phyloP scores from a whole-genome alignment of 2,329 filamentous ascomycete genomes.

The Colletotrichum liaoningense region DNA sequence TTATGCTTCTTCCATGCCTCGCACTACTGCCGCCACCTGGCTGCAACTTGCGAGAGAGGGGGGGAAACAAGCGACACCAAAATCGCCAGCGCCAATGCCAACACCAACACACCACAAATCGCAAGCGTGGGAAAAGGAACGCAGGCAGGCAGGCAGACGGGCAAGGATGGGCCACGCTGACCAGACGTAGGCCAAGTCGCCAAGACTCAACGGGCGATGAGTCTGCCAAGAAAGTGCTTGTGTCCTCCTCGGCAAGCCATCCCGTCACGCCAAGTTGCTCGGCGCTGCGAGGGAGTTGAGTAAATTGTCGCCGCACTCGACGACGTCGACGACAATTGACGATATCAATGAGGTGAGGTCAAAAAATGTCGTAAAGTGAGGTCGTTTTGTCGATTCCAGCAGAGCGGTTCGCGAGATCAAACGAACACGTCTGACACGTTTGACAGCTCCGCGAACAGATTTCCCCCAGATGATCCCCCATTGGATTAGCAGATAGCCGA shows the following conservation, averaged over 20 bases:
- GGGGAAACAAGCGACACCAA: not conserved
- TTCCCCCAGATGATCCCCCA: not conserved
- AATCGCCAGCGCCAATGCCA: not conserved
- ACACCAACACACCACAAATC: not conserved
- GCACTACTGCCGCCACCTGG: not conserved
- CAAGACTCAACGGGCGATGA: conserved; percentile 30
- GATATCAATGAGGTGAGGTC: not conserved
- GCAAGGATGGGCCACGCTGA: conserved; percentile 14
- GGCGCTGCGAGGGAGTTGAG: conserved; percentile 28
- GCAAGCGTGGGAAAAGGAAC: not conserved
- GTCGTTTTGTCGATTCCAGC: conserved; percentile 7
- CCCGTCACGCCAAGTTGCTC: conserved; percentile 34
- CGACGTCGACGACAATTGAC: conserved; percentile 5
- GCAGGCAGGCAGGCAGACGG: not conserved
- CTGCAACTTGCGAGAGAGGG: not conserved
- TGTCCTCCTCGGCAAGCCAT: conserved; percentile 34
- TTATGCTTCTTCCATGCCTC: not conserved
- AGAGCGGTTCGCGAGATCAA: conserved; percentile 22
- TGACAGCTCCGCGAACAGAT: conserved; percentile 4
- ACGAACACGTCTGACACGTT: conserved; percentile 26
- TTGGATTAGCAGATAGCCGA: not conserved
- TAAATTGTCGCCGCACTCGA: conserved; percentile 29
- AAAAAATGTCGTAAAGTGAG: not conserved
- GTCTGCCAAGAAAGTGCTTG: conserved; percentile 36
- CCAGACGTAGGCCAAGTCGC: conserved; percentile 31